Conservation (phyloP, 176 grass and related monocot species). For the Rhynchospora tenuis region DNA sequence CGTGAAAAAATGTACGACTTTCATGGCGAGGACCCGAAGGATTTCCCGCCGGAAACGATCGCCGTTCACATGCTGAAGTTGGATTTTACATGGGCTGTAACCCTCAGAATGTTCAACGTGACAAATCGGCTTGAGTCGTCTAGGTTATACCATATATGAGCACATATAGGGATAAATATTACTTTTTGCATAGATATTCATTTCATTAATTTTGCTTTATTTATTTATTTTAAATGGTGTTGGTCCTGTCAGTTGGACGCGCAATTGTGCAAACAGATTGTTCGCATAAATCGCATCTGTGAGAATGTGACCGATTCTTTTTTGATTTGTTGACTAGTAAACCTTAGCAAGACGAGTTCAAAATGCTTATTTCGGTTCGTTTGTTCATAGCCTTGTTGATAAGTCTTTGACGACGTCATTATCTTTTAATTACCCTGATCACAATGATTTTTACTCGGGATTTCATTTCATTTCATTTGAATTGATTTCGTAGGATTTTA, state of each 20-base stretch:
- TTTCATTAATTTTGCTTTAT: background rate
- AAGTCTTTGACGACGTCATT: too few relatives aligned
- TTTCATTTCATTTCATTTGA: too few relatives aligned
- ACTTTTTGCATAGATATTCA: background rate
- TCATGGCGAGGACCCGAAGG: slow-evolving; percentile 11
- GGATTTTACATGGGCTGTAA: slow-evolving; percentile 17
- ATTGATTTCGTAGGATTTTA: too few relatives aligned
- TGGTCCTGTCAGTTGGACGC: background rate
- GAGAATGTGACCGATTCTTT: background rate
- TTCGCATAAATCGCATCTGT: too few relatives aligned
- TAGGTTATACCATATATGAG: slow-evolving; percentile 18
- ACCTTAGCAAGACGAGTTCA: background rate
- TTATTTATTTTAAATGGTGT: background rate
- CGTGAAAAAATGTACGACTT: slow-evolving; percentile 37
- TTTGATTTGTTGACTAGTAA: background rate
- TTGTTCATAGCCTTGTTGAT: too few relatives aligned
- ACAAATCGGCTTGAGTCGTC: background rate
- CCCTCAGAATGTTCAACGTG: slow-evolving; percentile 32
- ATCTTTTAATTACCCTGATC: too few relatives aligned
- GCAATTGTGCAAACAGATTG: background rate
- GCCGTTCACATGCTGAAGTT: slow-evolving; percentile 38
- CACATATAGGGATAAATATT: background rate
- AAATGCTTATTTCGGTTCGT: background rate
- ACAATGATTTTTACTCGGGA: too few relatives aligned
- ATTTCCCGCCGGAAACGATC: slow-evolving; percentile 24